Base-by-base conservation (phyloP, 2,329 filamentous ascomycete genomes). In the Pyrenophora teres region DNA sequence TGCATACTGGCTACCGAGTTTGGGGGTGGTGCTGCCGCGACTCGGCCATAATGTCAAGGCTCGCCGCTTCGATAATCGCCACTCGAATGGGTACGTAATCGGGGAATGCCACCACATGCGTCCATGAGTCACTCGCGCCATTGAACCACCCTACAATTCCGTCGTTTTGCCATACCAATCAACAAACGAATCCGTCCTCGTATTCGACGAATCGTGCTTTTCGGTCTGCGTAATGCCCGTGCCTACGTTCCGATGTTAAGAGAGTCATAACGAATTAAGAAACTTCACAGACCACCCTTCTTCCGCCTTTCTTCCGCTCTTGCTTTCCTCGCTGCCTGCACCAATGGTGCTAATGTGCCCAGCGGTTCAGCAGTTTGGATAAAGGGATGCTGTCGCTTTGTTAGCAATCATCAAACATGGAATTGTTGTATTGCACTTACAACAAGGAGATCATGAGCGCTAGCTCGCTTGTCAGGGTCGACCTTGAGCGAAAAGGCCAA, bases 391-490 rank as follows among this genome's bases (percentile, higher is more conserved):
- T 77, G 57, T 37, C 5, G 50, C 43, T 12, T 43, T 23, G 36
- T 65, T 49, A 69, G 60, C 43, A 16, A 6, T 3, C 12, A 8
- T 9, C 9, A 10, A 31, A 21, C 9, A n/a, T 18, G 10, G 3
- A 47, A 36, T 25, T 19, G 32, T 9, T 31, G 39, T 3, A 18
- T 3, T 30, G 46, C 25, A 80, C 89, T 78, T 83, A 97, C 94
- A 78, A 90, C 87, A 64, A 99, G 80, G 54, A 99, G 78, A 79
- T 97, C 93, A 76, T 96, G 90, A 31, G 94, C 94, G 69, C 91
- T 96, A 33, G 92, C 92, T 76, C 94, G 83, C 84, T 96, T 96
- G 77, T 97, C 94, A 1, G 94, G 93, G 70, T 97, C 94, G 5
- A 99, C 94, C 80, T 95, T 96, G 47, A 99, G 81, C 5, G 94